Conservation (phyloP, 2,329 filamentous ascomycete species). For the Fragosphaeria purpurea region DNA sequence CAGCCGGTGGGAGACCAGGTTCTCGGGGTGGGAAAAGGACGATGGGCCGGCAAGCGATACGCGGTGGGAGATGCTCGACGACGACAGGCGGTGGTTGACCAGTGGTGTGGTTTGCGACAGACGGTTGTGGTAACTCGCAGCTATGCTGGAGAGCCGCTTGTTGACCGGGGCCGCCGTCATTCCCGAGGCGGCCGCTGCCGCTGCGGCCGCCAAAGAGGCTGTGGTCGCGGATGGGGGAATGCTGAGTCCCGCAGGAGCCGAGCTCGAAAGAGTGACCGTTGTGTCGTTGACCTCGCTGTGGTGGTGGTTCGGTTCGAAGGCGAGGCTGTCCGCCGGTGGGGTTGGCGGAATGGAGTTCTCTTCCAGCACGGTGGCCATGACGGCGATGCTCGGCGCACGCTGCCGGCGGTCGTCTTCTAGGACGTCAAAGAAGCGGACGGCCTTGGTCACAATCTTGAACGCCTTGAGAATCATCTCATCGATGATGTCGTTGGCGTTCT, state of each 20-base stretch:
- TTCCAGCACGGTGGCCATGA: conserved; percentile 50
- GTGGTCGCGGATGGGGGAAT: neutral
- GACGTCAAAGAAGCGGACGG: conserved; percentile 80
- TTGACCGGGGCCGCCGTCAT: conserved; percentile 20
- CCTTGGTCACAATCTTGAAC: conserved; percentile 87
- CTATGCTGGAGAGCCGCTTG: conserved; percentile 32
- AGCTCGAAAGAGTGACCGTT: conserved; percentile 20
- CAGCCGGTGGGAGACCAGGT: conserved; percentile 75
- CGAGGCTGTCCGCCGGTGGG: conserved; percentile 48
- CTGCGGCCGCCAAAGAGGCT: conserved; percentile 15
- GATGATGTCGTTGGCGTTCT: conserved; percentile 63
- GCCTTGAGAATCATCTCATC: conserved; percentile 91
- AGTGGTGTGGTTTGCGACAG: conserved; percentile 28
- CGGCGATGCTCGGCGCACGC: conserved; percentile 42
- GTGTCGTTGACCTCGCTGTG: conserved; percentile 29
- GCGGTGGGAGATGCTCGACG: conserved; percentile 56
- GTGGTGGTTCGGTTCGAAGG: conserved; percentile 31
- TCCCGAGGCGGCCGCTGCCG: conserved; percentile 6
- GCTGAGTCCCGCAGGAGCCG: neutral
- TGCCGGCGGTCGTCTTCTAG: conserved; percentile 55
- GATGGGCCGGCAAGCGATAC: conserved; percentile 65
- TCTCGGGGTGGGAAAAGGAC: conserved; percentile 51
- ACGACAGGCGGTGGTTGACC: conserved; percentile 39
- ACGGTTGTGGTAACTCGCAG: conserved; percentile 17
- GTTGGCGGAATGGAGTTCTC: conserved; percentile 51